A percentile compares a stretch with the other conserved stretches of the same genome.
phyloP scores from a whole-genome alignment of 1,284 basidiomycete species.

The Leccinum fuscescens region DNA sequence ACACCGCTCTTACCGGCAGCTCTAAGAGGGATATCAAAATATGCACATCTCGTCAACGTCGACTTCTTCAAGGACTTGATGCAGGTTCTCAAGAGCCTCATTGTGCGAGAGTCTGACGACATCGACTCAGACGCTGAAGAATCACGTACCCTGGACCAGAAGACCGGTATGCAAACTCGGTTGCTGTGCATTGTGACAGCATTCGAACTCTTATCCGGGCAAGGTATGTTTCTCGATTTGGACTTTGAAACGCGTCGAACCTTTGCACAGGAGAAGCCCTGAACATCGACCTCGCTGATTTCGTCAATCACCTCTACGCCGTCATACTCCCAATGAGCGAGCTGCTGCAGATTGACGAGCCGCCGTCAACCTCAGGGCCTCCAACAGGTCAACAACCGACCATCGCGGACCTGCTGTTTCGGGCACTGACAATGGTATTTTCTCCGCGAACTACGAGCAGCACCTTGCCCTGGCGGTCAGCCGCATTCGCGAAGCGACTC shows the following conservation, averaged over 20 bases:
- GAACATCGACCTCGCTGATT: slow-evolving; percentile 92
- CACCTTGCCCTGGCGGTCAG: slow-evolving; percentile 75
- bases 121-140: slow-evolving; percentile 42
- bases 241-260: slow-evolving; percentile 6
- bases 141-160: slow-evolving; percentile 24
- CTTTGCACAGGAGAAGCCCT: slow-evolving; percentile 78
- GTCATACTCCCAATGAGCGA: slow-evolving; percentile 63
- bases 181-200: slow-evolving; percentile 20
- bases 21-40: slow-evolving; percentile 89
- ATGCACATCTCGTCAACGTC: slow-evolving; percentile 95
- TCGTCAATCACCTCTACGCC: slow-evolving; percentile 76
- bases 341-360: slow-evolving; percentile 48
- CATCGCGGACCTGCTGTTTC: slow-evolving; percentile 80
- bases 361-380: slow-evolving; percentile 22
- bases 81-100: slow-evolving; percentile 79
- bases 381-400: slow-evolving; percentile 36
- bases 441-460: slow-evolving; percentile 57
- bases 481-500: slow-evolving; percentile 91
- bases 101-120: slow-evolving; percentile 50
- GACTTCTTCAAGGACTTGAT: slow-evolving; percentile 98
- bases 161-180: slow-evolving; percentile 32
- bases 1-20: slow-evolving; percentile 86
- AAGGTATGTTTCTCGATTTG: slow-evolving; percentile 50
- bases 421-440: slow-evolving; percentile 79
- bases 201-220: slow-evolving; percentile 85